Evolutionary conservation across 371 early-diverging fungal species (phyloP), one percentile per base, ranked within the genome.

Genomic region (Zychaea mexicana): DNA sequence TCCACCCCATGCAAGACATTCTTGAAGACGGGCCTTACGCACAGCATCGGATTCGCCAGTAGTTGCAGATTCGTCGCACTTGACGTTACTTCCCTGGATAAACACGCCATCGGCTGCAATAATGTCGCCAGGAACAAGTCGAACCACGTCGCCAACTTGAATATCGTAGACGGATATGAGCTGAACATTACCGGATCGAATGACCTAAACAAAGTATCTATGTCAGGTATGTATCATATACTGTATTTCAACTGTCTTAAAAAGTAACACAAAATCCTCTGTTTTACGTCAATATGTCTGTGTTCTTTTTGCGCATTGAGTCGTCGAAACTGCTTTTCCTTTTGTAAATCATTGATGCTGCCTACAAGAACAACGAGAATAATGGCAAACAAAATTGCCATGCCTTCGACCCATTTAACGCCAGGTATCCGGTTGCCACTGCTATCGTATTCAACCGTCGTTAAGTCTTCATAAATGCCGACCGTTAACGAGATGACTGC

Each of bases 111-210:
- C 98, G 13, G 91, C 97, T 1, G 91, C 81, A 33, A 97, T 77
- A 54, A 97, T 89, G 69, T 97, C 98, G 31, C 98, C 98, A 8
- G 96, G 93, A 67, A 96, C 95, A 28, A 98, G 76, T 30, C 87
- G 68, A 42, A 97, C 68, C 19, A 98, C 82, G 72, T 98, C 98
- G 26, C 97, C 96, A 13, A 97, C 92, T 70, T 91, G 85, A 30
- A 95, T 66, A 62, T 94, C 91, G 65, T 88, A 84, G 33, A 96
- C 88, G n/a, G 95, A 93, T 45, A 95, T 69, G 30, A 89, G 78
- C 9, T 82, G 73, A 60, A 90, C 88, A 32, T 86, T 77, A 57
- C 94, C 88, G 68, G 89, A 86, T 47, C 94, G 89, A 30, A 86
- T 80, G 26, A 82, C 88, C 85, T 92, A 38, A 6, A 15, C 21